Conservation (phyloP, 345 rosid species). For the Populus simonii region DNA sequence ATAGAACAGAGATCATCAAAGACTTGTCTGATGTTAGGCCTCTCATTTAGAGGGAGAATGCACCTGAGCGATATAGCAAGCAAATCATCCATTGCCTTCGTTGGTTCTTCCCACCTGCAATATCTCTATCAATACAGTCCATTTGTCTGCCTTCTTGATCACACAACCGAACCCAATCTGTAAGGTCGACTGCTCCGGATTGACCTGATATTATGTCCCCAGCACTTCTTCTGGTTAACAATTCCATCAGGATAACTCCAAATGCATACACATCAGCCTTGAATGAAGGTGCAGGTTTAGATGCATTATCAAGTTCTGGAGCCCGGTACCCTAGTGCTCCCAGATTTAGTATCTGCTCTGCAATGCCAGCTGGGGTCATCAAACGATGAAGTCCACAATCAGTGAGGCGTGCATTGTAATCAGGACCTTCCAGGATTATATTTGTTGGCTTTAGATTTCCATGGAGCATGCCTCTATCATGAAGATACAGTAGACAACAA, state of each 20-base stretch:
- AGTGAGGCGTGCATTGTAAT: slow-evolving; percentile 47
- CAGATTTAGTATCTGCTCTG: slow-evolving; percentile 82
- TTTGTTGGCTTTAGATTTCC: slow-evolving; percentile 90
- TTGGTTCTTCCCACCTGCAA: slow-evolving; percentile 76
- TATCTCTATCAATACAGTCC: slow-evolving; percentile 92
- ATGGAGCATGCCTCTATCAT: slow-evolving; percentile 75
- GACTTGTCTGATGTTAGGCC: slow-evolving; percentile 94
- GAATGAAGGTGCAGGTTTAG: slow-evolving; percentile 63
- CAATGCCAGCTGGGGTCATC: slow-evolving; percentile 77
- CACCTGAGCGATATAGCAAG: slow-evolving; percentile 75
- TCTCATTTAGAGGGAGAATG: slow-evolving; percentile 75
- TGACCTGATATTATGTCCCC: slow-evolving; percentile 97
- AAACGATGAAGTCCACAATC: slow-evolving; percentile 87
- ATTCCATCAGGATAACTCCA: slow-evolving; percentile 89
- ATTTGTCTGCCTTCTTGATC: slow-evolving; percentile 83
- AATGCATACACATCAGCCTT: slow-evolving; percentile 84
- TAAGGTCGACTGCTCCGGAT: slow-evolving; percentile 86
- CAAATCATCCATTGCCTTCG: slow-evolving; percentile 85
- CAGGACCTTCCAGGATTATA: slow-evolving; percentile 58
- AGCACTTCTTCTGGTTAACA: slow-evolving; percentile 78
- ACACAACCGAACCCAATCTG: slow-evolving; percentile 81
- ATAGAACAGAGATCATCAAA: slow-evolving; percentile 62
- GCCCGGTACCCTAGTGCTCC: slow-evolving; percentile 94
- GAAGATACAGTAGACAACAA: slow-evolving; percentile 65
- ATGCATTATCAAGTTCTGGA: slow-evolving; percentile 67